Evolutionary conservation across 306 rosid genomes (phyloP), one percentile per base, ranked within the genome.

Genomic region (Styphnolobium japonicum): DNA sequence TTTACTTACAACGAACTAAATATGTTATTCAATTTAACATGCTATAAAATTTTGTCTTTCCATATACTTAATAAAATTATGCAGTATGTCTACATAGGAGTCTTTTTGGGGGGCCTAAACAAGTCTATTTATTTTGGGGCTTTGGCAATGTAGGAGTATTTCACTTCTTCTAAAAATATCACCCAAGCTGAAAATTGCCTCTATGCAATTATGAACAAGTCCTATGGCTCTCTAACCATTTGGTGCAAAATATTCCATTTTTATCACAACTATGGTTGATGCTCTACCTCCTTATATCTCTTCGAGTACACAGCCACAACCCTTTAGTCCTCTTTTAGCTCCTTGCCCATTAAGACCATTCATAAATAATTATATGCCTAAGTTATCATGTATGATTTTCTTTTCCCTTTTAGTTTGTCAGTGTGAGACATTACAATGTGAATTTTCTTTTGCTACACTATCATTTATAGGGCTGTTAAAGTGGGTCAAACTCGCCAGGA

Each of bases 301-400:
- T 43, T 79, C 92, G 37, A 74, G 62, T 58, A 42, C 37, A 46
- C 79, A 85, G 56, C 81, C 88, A 43, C 79, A 80, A 22, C 92
- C 95, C 36, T 86, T 86, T 81, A 81, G 87, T 86, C 95, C 92
- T 45, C 63, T 79, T 29, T 31, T 90, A 80, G 85, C 88, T 52
- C 92, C 88, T 73, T 88, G 91, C 31, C 91, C 87, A 6, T 70
- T 89, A 87, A 81, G 40, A 19, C 84, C 92, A 36, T 85, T 90
- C 81, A 76, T 82, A 56, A 83, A 85, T 74, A 43, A 33, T 63
- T 85, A 80, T 23, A 9, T 72, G 45, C 89, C 88, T 1, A 75
- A 49, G 46, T 84, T 88, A 62, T 90, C 91, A 81, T 91, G 92
- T 88, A 61, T 31, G 22, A 39, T 71, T 56, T 75, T 15, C 67